Percentiles rank a stretch among this genome's conserved stretches.
phyloP scores from a whole-genome alignment of 495 filamentous ascomycete species.

The Aspergillus haitiensis region DNA sequence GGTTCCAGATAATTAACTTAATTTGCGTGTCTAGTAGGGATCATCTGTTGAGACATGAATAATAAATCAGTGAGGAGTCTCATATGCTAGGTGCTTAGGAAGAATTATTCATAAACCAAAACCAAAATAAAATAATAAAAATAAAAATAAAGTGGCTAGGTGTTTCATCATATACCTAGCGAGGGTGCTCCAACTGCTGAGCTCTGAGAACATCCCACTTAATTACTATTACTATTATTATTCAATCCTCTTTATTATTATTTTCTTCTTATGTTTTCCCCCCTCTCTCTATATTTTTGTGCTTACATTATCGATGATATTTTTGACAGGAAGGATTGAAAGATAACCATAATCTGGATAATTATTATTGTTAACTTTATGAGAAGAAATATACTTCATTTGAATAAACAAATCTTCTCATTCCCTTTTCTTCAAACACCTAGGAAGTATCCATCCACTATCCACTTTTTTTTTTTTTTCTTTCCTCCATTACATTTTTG shows the following conservation, averaged over 20 bases:
- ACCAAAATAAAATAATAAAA: constrained; percentile 5
- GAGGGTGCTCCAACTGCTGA: background rate
- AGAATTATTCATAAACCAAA: background rate
- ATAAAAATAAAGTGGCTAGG: background rate
- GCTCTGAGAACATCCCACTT: background rate
- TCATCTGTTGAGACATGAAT: background rate
- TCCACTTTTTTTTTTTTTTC: constrained; percentile 11
- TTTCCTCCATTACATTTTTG: background rate
- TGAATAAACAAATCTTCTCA: background rate
- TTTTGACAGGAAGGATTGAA: background rate
- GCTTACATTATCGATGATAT: background rate
- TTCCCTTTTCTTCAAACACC: background rate
- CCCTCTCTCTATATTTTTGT: background rate
- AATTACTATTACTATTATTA: background rate
- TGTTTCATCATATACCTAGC: constrained; percentile 16
- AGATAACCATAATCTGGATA: background rate
- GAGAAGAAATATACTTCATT: background rate
- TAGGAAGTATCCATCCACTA: background rate
- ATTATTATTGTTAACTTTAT: background rate
- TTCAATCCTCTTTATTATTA: background rate
- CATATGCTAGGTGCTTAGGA: constrained; percentile 1
- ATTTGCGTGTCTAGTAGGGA: background rate
- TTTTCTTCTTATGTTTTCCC: background rate
- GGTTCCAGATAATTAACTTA: constrained; percentile 2
- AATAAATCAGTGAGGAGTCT: background rate